Evolutionary conservation across 1,284 basidiomycete species (phyloP).

Genomic region (Sanghuangporus baumii): DNA sequence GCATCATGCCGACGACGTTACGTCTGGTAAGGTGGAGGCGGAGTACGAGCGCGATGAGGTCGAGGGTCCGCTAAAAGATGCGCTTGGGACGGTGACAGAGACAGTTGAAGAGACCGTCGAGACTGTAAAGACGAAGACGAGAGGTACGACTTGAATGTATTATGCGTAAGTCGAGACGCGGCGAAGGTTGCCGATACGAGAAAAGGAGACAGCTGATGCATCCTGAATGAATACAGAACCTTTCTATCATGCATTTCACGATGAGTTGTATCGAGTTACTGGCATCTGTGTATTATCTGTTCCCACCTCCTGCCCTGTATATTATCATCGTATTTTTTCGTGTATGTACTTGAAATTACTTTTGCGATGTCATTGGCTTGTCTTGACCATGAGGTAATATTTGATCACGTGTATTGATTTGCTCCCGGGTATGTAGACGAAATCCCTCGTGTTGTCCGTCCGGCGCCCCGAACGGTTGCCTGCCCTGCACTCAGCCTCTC

Average conservation of each 20-base stretch:
- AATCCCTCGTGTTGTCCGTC: not conserved
- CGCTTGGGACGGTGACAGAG: not conserved
- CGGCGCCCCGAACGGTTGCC: no score
- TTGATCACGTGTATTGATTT: not conserved
- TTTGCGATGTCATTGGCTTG: no score
- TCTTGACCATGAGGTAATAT: not conserved
- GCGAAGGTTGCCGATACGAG: not conserved
- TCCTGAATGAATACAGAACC: not conserved
- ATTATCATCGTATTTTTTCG: no score
- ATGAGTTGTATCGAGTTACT: not conserved
- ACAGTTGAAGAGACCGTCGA: not conserved
- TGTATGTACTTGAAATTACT: no score
- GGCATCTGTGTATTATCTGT: no score
- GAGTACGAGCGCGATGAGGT: conserved; percentile 26
- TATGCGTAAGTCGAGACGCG: not conserved
- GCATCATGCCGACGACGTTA: conserved; percentile 28
- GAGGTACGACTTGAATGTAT: not conserved
- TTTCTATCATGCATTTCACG: not conserved
- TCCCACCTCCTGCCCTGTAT: no score
- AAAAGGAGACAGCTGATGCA: not conserved
- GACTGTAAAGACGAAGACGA: not conserved
- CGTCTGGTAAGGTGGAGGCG: conserved; percentile 25
- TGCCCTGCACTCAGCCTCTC: not conserved
- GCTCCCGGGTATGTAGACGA: not conserved
- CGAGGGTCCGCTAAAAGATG: conserved; percentile 9